These are phyloP conservation scores for Setomelanomma holmii DNA, from an alignment of 2,329 filamentous ascomycete genomes.

Conservation along the genomic window DNA sequence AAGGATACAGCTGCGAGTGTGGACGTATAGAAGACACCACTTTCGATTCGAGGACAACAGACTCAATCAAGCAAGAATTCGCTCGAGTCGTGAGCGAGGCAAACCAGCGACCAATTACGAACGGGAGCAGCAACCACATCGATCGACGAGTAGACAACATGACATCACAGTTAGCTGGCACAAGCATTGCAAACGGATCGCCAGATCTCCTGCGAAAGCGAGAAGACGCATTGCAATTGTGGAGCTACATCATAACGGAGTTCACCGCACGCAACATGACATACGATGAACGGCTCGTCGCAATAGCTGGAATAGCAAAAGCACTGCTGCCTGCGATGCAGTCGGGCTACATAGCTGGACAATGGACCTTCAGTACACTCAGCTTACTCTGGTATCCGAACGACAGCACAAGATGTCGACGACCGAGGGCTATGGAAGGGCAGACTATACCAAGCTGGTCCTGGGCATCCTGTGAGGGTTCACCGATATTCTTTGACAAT, in stretches of 20 bases:
- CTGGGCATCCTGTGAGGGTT: constrained; percentile 46
- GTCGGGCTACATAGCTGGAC: constrained; percentile 45
- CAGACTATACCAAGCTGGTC: constrained; percentile 45
- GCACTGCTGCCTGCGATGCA: constrained; percentile 30
- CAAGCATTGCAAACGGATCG: constrained; percentile 29
- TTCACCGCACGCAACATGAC: constrained; percentile 44
- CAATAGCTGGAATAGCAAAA: constrained; percentile 42
- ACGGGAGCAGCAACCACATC: constrained; percentile 17
- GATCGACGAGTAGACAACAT: constrained; percentile 34
- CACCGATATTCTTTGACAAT: constrained; percentile 46
- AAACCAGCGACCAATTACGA: constrained; percentile 10
- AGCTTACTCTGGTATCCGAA: constrained; percentile 46
- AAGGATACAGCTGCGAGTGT: constrained; percentile 47
- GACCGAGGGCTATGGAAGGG: constrained; percentile 24
- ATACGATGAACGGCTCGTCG: constrained; percentile 42
- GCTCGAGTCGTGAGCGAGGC: constrained; percentile 31
- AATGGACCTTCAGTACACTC: constrained; percentile 46
- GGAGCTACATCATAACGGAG: constrained; percentile 46
- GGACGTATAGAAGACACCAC: constrained; percentile 39
- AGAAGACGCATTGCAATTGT: constrained; percentile 42
- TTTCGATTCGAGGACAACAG: constrained; percentile 42
- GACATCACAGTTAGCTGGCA: constrained; percentile 37
- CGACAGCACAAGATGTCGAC: constrained; percentile 33
- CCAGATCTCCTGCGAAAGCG: constrained; percentile 23
- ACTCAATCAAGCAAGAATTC: constrained; percentile 45